These are phyloP conservation scores for Ustilago tritici DNA, from an alignment of 1,284 basidiomycete species.

Conservation along the genomic window DNA sequence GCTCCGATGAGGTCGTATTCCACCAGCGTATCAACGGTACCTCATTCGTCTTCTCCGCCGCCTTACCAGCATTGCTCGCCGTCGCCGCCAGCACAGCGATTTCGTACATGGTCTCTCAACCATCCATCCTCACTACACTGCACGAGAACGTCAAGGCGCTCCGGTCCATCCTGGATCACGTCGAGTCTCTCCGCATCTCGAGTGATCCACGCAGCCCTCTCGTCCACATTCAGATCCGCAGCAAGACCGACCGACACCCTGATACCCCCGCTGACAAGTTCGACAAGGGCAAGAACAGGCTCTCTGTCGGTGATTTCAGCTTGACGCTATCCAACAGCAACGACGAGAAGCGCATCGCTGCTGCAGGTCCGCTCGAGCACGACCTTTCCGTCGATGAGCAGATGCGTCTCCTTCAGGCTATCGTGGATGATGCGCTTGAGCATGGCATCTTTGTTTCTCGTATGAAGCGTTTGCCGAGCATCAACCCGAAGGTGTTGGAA, in stretches of 20 bases:
- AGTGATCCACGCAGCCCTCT: slow-evolving; percentile 86
- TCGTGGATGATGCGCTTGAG: slow-evolving; percentile 61
- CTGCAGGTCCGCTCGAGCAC: slow-evolving; percentile 33
- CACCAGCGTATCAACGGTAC: slow-evolving; percentile 98
- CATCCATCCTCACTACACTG: slow-evolving; percentile 80
- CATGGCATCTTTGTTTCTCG: slow-evolving; percentile 60
- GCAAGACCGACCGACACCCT: slow-evolving; percentile 60
- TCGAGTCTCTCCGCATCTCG: slow-evolving; percentile 82
- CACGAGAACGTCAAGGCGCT: slow-evolving; percentile 84
- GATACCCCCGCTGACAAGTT: slow-evolving; percentile 56
- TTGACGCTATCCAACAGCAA: slow-evolving; percentile 37
- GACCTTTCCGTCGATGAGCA: slow-evolving; percentile 60
- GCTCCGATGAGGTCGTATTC: slow-evolving; percentile 82
- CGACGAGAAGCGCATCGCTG: slow-evolving; percentile 27
- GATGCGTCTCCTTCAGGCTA: slow-evolving; percentile 56
- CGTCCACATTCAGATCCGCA: slow-evolving; percentile 83
- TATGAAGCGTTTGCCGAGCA: slow-evolving; percentile 57
- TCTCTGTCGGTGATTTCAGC: slow-evolving; percentile 44
- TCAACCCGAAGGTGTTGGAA: slow-evolving; percentile 59
- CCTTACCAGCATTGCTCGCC: slow-evolving; percentile 89
- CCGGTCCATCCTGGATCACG: slow-evolving; percentile 80
- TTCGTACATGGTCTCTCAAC: slow-evolving; percentile 76
- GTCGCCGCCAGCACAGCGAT: slow-evolving; percentile 88
- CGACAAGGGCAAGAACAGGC: slow-evolving; percentile 47
- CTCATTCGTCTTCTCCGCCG: slow-evolving; percentile 94